These are phyloP conservation scores for Xerocomus brunneocitrinus DNA, from an alignment of 768 basidiomycete genomes.

Conservation along the genomic window DNA sequence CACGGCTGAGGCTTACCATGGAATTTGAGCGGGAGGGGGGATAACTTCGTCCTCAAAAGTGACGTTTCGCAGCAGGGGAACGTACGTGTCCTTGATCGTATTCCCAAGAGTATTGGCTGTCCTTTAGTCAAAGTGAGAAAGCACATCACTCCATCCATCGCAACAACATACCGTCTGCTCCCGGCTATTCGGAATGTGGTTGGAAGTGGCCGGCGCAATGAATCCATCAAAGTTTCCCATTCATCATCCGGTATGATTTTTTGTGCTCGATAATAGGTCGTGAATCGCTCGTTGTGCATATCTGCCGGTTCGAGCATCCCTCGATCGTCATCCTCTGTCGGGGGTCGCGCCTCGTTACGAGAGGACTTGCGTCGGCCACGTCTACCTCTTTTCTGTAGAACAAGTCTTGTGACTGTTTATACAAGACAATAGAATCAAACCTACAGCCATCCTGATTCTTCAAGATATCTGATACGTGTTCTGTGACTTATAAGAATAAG, in stretches of 20 bases:
- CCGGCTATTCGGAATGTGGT: slow-evolving; percentile 94
- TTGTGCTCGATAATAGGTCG: slow-evolving; percentile 70
- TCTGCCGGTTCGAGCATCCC: slow-evolving; percentile 53
- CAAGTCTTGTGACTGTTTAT: neutral
- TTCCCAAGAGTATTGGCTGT: slow-evolving; percentile 72
- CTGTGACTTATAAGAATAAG: neutral
- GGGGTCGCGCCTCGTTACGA: slow-evolving; percentile 6
- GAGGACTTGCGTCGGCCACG: slow-evolving; percentile 12
- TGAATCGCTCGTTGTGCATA: slow-evolving; percentile 70
- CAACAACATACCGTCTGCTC: slow-evolving; percentile 61
- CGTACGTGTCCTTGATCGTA: slow-evolving; percentile 71
- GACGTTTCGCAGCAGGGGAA: slow-evolving; percentile 69
- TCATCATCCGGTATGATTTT: slow-evolving; percentile 71
- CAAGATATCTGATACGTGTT: neutral
- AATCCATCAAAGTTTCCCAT: slow-evolving; percentile 69
- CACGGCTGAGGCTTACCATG: slow-evolving; percentile 54
- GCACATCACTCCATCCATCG: neutral
- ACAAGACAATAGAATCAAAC: neutral
- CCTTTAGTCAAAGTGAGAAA: slow-evolving; percentile 35
- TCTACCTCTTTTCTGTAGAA: slow-evolving; percentile 15
- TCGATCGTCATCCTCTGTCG: slow-evolving; percentile 38
- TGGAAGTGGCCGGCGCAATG: slow-evolving; percentile 70
- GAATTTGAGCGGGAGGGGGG: slow-evolving; percentile 76
- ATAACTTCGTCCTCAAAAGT: slow-evolving; percentile 72
- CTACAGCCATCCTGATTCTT: slow-evolving; percentile 16